Evolutionary conservation across 441 rosid species (phyloP).

Genomic region (Rhodomyrtus psidioides): DNA sequence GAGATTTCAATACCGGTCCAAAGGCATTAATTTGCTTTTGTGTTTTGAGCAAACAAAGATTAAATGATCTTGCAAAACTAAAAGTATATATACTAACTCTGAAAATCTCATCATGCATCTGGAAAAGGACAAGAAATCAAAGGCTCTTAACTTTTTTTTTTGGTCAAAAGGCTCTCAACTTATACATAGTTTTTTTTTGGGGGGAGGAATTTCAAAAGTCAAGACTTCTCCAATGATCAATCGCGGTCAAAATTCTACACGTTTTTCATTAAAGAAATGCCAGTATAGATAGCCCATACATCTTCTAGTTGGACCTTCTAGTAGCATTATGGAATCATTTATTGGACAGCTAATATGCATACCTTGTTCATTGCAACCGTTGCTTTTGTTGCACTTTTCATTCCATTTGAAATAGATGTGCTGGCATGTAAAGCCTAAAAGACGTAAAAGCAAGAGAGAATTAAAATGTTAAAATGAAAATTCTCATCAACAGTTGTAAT

Average conservation of each 20-base stretch:
- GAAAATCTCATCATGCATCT: not conserved
- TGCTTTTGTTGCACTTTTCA: constrained; percentile 97
- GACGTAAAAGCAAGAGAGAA: not conserved
- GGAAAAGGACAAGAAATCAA: not conserved
- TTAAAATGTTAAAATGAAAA: not conserved
- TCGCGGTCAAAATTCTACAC: not conserved
- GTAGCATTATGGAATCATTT: not conserved
- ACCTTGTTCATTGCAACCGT: constrained; percentile 99
- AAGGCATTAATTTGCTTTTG: not conserved
- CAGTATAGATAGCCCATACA: not conserved
- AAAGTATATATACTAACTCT: not conserved
- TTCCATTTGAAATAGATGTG: constrained; percentile 92
- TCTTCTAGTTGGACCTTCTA: not conserved
- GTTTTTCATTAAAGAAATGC: not conserved
- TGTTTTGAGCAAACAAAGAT: not conserved
- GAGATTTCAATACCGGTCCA: not conserved
- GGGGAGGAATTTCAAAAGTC: not conserved
- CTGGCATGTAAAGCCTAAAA: constrained; percentile 81
- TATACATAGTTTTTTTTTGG: not conserved
- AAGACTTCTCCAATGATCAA: not conserved
- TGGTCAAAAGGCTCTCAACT: no score
- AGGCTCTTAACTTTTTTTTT: no score
- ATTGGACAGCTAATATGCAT: not conserved
- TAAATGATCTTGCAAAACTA: not conserved
- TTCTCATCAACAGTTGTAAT: not conserved